Base-by-base conservation (phyloP, 2,329 filamentous ascomycete species). In the Curvularia sp. region DNA sequence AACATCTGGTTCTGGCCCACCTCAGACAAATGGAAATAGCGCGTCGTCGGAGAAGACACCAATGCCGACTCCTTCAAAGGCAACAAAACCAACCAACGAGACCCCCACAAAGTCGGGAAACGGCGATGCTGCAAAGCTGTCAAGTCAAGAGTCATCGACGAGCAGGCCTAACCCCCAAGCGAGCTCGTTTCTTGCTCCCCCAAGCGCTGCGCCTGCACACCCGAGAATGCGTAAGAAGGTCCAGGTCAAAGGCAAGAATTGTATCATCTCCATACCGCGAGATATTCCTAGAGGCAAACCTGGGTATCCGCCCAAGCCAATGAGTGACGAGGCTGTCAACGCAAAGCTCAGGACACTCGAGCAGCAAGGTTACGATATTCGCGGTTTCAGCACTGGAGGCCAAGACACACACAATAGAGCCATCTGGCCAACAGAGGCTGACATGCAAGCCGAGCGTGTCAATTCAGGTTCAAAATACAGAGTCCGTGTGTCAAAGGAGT, bases 401-500 rank as follows among this genome's bases (percentile, higher is more conserved):
- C 41, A 63, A 13, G 67, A 67, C 55, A 61, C 79, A 3, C 89
- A 91, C 75, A 93, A 89, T 68, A 84, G 88, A 62, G 82, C 83
- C 43, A 82, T 87, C 31, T 94, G 88, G 86, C 91, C 91, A 0
- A 81, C 84, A 43, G 80, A 84, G 43, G 80, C 83, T 9, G 86
- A 92, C 54, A 72, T 90, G 31, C 76, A 74, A 7, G 78, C 78
- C 50, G 88, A 91, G 66, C 83, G 86, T 47, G 76, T 81, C 15
- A 74, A 82, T 46, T 77, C 79, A 5, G 76, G 75, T n/a, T 63
- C 62, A 12, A 61, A 53, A 26, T 89, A 82, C 71, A 83, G 81
- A 53, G 88, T 95, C 35, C 83, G 84, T 24, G 82, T 95, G 59
- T 90, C 91, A 1, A 89, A 92, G 70, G 79, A 89, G 62, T 87